phyloP scores from a whole-genome alignment of 2,329 filamentous ascomycete species.

The Penicillium sp. region DNA sequence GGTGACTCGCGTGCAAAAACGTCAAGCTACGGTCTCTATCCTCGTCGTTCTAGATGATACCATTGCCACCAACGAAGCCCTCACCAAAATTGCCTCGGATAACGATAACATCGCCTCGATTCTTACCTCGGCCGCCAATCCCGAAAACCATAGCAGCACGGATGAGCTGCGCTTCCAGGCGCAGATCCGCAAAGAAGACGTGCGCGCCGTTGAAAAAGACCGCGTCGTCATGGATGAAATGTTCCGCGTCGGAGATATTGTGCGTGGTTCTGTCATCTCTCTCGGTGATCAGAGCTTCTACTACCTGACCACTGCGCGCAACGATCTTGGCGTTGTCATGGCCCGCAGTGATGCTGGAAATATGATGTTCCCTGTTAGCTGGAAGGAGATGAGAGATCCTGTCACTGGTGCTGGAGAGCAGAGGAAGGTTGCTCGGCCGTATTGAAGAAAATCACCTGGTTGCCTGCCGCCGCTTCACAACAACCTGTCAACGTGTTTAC shows the following conservation, averaged over 20 bases:
- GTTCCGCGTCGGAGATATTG: slow-evolving; percentile 90
- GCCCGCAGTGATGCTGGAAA: slow-evolving; percentile 86
- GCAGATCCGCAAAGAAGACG: slow-evolving; percentile 84
- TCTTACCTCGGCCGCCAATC: slow-evolving; percentile 43
- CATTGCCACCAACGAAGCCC: slow-evolving; percentile 24
- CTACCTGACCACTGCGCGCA: slow-evolving; percentile 88
- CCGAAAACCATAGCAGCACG: slow-evolving; percentile 50
- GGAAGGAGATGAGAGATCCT: slow-evolving; percentile 91
- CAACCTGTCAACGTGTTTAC: neutral
- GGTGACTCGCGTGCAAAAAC: slow-evolving; percentile 81
- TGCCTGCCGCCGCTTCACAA: neutral
- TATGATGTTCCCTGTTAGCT: slow-evolving; percentile 89
- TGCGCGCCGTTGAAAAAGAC: slow-evolving; percentile 94
- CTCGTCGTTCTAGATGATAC: slow-evolving; percentile 71
- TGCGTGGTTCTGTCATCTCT: slow-evolving; percentile 84
- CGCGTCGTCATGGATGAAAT: slow-evolving; percentile 88
- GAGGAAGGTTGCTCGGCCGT: slow-evolving; percentile 93
- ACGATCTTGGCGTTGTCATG: slow-evolving; percentile 92
- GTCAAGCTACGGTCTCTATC: slow-evolving; percentile 84
- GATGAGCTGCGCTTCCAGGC: slow-evolving; percentile 77
- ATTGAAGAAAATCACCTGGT: slow-evolving; percentile 55
- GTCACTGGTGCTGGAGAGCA: slow-evolving; percentile 75
- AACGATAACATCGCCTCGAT: slow-evolving; percentile 44
- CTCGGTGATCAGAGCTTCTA: slow-evolving; percentile 94
- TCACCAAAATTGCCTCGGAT: slow-evolving; percentile 32